Evolutionary conservation across 164 flowering plant species (phyloP).

Genomic region (Nymphaea thermarum): DNA sequence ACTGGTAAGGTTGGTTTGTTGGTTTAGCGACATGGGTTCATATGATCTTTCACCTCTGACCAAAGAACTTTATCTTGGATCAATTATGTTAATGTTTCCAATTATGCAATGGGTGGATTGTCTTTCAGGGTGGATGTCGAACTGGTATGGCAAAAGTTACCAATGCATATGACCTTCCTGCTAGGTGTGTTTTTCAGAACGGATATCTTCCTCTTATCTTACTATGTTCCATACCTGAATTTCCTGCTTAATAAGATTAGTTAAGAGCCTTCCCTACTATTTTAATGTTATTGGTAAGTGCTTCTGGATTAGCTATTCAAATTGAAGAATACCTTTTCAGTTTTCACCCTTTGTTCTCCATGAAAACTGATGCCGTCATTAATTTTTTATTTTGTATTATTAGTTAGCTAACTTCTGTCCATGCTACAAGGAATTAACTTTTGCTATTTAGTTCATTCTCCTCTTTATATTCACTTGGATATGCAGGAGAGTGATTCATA

Average conservation of each 20-base stretch:
- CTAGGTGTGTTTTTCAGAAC: slow-evolving; percentile 41
- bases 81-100: background rate
- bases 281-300: too few species aligned
- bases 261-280: too few species aligned
- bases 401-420: too few species aligned
- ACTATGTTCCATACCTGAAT: too few species aligned
- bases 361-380: too few species aligned
- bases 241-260: too few species aligned
- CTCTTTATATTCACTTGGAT: background rate
- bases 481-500: slow-evolving; percentile 90
- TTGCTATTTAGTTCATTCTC: background rate
- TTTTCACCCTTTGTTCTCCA: too few species aligned
- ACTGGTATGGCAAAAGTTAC: slow-evolving; percentile 99
- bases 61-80: too few species aligned
- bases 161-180: slow-evolving; percentile 96
- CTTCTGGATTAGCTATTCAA: too few species aligned
- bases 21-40: background rate
- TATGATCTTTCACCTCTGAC: background rate
- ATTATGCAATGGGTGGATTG: slow-evolving; percentile 1
- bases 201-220: background rate
- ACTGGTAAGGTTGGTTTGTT: slow-evolving; percentile 34
- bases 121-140: slow-evolving; percentile 86
- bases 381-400: too few species aligned
- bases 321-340: too few species aligned
- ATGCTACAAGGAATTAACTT: too few species aligned